A percentile compares a stretch with the other conserved stretches of the same genome.
Conservation (phyloP, 2,329 filamentous ascomycete genomes). For the Fusarium hostae region DNA sequence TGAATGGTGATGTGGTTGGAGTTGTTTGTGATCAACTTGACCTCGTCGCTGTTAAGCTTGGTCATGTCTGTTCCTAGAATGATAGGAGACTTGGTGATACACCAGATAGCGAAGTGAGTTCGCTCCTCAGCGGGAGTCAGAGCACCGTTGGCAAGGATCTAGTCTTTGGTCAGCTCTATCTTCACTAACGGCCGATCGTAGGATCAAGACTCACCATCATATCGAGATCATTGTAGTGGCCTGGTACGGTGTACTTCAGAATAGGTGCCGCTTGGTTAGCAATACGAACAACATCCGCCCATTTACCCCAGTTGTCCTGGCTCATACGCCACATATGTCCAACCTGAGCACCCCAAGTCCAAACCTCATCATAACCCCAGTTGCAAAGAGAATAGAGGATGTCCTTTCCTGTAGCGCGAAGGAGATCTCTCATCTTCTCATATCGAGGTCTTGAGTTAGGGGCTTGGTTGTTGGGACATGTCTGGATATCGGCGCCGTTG, state of each 20-base stretch:
- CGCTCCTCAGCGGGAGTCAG: slow-evolving; percentile 16
- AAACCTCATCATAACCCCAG: slow-evolving; percentile 27
- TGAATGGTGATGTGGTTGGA: accelerated
- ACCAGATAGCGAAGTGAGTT: slow-evolving; percentile 27
- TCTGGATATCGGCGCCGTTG: slow-evolving; percentile 15
- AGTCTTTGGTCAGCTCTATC: not conserved
- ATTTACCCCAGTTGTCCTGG: slow-evolving; percentile 19
- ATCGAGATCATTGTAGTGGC: slow-evolving; percentile 22
- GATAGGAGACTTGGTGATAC: slow-evolving; percentile 25
- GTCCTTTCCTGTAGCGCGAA: slow-evolving; percentile 15
- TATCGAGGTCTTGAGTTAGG: slow-evolving; percentile 15
- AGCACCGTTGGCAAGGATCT: slow-evolving; percentile 24
- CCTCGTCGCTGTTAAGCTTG: slow-evolving; percentile 4
- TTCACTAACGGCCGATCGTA: accelerated
- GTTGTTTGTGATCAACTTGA: slow-evolving; percentile 21
- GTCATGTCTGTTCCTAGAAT: slow-evolving; percentile 24
- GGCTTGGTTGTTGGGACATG: not conserved
- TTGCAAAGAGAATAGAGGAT: slow-evolving; percentile 28
- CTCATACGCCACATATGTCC: slow-evolving; percentile 30
- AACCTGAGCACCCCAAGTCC: slow-evolving; percentile 25
- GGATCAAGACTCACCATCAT: slow-evolving; percentile 3
- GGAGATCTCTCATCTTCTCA: slow-evolving; percentile 19
- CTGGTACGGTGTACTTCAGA: slow-evolving; percentile 19
- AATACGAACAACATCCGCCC: slow-evolving; percentile 22
- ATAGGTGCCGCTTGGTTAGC: slow-evolving; percentile 24